A percentile compares a stretch with the other conserved stretches of the same genome.
phyloP scores from a whole-genome alignment of 179 eudicot genomes.

The Silene vulgaris region DNA sequence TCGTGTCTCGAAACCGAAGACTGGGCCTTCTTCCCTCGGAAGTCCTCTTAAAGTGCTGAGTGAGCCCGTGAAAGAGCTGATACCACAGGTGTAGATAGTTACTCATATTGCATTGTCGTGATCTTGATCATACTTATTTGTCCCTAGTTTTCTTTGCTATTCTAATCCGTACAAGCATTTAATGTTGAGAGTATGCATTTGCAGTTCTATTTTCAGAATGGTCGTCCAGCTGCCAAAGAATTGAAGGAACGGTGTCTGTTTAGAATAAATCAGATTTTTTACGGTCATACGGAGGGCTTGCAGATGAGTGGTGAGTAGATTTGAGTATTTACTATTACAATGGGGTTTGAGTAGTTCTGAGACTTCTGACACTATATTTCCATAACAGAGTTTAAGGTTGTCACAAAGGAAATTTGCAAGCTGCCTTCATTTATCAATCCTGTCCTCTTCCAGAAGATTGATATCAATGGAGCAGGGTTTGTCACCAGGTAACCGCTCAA shows the following conservation, averaged over 20 bases:
- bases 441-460: slow-evolving; percentile 71
- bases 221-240: slow-evolving; percentile 87
- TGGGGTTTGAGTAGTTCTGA: neutral
- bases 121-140: neutral
- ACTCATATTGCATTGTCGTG: slow-evolving; percentile 7
- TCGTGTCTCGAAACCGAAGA: slow-evolving; percentile 64
- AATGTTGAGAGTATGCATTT: slow-evolving; percentile 16
- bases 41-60: slow-evolving; percentile 72
- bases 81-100: slow-evolving; percentile 65
- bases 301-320: slow-evolving; percentile 66
- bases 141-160: neutral
- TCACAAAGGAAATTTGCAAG: slow-evolving; percentile 88
- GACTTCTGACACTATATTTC: slow-evolving; percentile 7
- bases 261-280: slow-evolving; percentile 85
- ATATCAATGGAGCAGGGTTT: slow-evolving; percentile 53
- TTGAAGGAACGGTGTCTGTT: slow-evolving; percentile 73
- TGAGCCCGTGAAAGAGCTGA: slow-evolving; percentile 79
- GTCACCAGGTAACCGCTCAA: slow-evolving; percentile 58
- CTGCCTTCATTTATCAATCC: slow-evolving; percentile 81
- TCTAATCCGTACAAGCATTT: neutral
- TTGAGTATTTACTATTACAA: slow-evolving; percentile 1
- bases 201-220: slow-evolving; percentile 92
- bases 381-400: slow-evolving; percentile 62
- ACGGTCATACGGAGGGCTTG: slow-evolving; percentile 80
- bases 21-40: slow-evolving; percentile 65